These are phyloP conservation scores for Xylaria arbuscula DNA, from an alignment of 2,329 filamentous ascomycete species.

Conservation along the genomic window DNA sequence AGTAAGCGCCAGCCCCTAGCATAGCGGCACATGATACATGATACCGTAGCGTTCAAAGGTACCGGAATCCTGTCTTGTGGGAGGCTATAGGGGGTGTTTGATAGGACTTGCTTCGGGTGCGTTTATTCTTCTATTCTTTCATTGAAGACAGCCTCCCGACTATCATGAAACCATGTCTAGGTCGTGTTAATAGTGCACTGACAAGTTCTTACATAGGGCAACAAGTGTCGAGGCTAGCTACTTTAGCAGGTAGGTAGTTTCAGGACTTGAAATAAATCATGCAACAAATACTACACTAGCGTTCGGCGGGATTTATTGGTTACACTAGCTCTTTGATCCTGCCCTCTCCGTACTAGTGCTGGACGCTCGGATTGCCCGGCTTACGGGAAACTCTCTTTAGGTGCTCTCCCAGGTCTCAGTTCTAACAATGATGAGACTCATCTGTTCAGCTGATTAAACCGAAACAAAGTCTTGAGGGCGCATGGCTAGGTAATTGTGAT, in stretches of 20 bases:
- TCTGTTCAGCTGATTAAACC: not conserved
- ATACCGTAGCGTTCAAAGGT: not conserved
- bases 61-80: not conserved
- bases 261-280: conserved; percentile 6
- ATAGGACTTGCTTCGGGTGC: conserved; percentile 5
- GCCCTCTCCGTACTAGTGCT: conserved; percentile 2
- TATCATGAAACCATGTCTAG: not conserved
- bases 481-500: not conserved
- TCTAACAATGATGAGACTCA: not conserved
- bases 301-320: conserved; percentile 10
- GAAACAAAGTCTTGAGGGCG: not conserved
- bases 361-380: conserved; percentile 30
- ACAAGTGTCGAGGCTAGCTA: not conserved
- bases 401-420: not conserved
- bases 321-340: not conserved
- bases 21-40: conserved; percentile 2
- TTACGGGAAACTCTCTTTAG: conserved; percentile 13
- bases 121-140: not conserved
- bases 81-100: conserved; percentile 1
- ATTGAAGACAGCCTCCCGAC: not conserved
- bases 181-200: too few species aligned
- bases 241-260: conserved; percentile 18
- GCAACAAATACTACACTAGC: not conserved
- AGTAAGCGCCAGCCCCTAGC: conserved; percentile 21
- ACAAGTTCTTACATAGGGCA: not conserved